A percentile compares a stretch with the other conserved stretches of the same genome.
Conservation (phyloP, 169 alveolate species). For the Cryptosporidium xiaoi region DNA sequence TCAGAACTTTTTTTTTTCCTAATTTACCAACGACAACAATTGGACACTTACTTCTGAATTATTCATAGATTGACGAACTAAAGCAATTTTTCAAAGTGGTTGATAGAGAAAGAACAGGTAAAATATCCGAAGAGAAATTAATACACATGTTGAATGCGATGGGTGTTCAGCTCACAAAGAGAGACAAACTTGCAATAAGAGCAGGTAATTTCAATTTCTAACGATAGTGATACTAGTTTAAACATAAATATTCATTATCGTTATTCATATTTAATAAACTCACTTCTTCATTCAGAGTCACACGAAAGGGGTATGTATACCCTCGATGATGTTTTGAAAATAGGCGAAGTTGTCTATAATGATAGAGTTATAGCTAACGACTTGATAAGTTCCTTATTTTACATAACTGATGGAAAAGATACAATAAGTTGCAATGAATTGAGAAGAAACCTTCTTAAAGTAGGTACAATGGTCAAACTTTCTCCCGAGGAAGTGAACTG, state of each 20-base stretch:
- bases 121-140: conserved; percentile 24
- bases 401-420: conserved; percentile 50
- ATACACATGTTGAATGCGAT: conserved; percentile 66
- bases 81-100: conserved; percentile 43
- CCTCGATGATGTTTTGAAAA: conserved; percentile 23
- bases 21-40: not conserved
- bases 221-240: not conserved
- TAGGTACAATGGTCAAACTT: conserved; percentile 34
- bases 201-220: conserved; percentile 35
- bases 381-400: conserved; percentile 16
- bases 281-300: conserved; percentile 2
- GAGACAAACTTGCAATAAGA: conserved; percentile 58
- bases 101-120: conserved; percentile 65
- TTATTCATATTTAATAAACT: not conserved
- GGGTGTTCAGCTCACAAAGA: conserved; percentile 60
- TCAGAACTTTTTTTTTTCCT: not conserved
- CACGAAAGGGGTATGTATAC: conserved; percentile 55
- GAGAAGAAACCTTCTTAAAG: conserved; percentile 4
- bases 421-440: conserved; percentile 30
- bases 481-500: conserved; percentile 64
- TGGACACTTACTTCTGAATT: not conserved
- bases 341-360: conserved; percentile 68
- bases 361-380: conserved; percentile 54
- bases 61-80: conserved; percentile 33
- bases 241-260: not conserved